Percentiles rank a stretch among this genome's conserved stretches.
Evolutionary conservation across 1,139 yeast genomes (phyloP).

Genomic region (Lodderomyces beijingensis): DNA sequence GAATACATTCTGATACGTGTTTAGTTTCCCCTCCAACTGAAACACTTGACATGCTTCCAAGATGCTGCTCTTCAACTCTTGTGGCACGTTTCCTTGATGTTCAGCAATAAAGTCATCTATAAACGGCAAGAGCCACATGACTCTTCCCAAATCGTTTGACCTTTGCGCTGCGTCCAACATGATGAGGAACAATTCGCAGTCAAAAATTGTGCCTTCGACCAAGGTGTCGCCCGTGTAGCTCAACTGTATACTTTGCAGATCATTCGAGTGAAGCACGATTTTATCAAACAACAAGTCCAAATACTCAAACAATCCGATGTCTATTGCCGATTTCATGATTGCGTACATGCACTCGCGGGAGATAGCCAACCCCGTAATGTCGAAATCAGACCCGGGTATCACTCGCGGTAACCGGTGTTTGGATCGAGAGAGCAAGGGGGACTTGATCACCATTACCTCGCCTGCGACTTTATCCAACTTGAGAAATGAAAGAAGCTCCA

Average conservation of each 20-base stretch:
- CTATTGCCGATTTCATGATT: constrained; percentile 30
- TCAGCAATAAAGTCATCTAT: constrained; percentile 25
- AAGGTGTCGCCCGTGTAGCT: constrained; percentile 10
- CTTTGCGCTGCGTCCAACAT: constrained; percentile 23
- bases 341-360: constrained; percentile 17
- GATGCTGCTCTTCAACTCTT: constrained; percentile 13
- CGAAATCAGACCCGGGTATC: constrained; percentile 11
- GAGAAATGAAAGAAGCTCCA: constrained; percentile 24
- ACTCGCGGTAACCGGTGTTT: constrained; percentile 16
- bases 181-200: constrained; percentile 22
- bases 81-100: constrained; percentile 2
- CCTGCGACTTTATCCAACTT: constrained; percentile 25
- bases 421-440: constrained; percentile 26
- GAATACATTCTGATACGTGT: constrained; percentile 16
- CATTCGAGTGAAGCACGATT: constrained; percentile 26
- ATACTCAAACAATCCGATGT: constrained; percentile 23
- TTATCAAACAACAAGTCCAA: constrained; percentile 35
- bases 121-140: constrained; percentile 38
- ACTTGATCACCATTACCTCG: constrained; percentile 13
- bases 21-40: constrained; percentile 25
- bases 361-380: constrained; percentile 9
- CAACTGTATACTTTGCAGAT: constrained; percentile 11
- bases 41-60: constrained; percentile 16
- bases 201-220: constrained; percentile 18
- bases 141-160: constrained; percentile 28